Evolutionary conservation across 2,329 filamentous ascomycete species (phyloP).

Genomic region (Microsporum canis): DNA sequence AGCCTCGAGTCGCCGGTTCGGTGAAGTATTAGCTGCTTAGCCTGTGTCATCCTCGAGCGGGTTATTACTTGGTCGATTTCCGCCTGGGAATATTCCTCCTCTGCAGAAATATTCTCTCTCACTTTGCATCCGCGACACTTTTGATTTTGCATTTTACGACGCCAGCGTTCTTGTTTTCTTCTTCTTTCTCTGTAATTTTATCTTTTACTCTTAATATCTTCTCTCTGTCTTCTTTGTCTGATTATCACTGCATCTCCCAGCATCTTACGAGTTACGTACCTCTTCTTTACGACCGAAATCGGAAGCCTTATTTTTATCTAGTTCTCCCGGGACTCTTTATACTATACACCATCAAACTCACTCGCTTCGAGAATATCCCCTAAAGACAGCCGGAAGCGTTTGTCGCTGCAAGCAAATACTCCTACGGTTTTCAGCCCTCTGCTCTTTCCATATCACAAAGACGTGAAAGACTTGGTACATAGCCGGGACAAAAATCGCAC

Average conservation of each 20-base stretch:
- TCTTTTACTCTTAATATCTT: background rate
- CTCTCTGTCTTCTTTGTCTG: background rate
- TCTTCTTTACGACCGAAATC: background rate
- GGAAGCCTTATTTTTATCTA: background rate
- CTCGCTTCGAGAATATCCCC: background rate
- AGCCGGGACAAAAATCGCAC: background rate
- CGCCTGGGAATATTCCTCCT: background rate
- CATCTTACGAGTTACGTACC: background rate
- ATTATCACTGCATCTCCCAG: background rate
- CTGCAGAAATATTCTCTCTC: background rate
- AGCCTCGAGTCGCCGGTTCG: background rate
- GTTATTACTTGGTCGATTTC: conserved; percentile 4
- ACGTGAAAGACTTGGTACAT: background rate
- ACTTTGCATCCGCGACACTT: background rate
- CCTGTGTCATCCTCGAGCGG: background rate
- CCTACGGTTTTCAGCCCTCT: background rate
- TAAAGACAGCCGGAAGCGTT: background rate
- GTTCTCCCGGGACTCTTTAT: background rate
- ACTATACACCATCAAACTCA: background rate
- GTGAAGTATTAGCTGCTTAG: background rate
- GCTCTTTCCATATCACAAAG: background rate
- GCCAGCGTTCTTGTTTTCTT: background rate
- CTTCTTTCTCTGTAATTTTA: background rate
- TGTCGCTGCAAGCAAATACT: background rate
- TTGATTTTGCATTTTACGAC: background rate